These are phyloP conservation scores for Echeveria elegans DNA, from an alignment of 164 flowering plant genomes.

Conservation along the genomic window DNA sequence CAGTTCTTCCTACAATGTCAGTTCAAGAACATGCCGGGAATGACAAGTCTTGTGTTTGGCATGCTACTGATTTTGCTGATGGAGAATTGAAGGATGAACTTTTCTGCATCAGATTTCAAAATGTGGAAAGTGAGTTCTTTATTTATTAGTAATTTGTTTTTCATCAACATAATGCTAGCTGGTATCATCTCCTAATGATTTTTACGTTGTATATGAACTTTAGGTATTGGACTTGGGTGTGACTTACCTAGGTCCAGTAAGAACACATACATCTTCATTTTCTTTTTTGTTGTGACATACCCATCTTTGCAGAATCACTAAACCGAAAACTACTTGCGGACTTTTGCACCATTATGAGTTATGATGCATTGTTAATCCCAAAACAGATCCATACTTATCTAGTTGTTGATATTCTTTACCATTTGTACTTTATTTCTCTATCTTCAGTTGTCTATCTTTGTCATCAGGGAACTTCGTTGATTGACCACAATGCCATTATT, in stretches of 20 bases:
- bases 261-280: no score
- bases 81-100: slow-evolving; percentile 66
- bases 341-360: neutral
- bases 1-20: slow-evolving; percentile 46
- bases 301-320: no score
- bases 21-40: slow-evolving; percentile 73
- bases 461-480: no score
- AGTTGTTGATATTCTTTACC: no score
- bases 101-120: slow-evolving; percentile 48
- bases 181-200: no score
- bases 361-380: neutral
- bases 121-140: slow-evolving; percentile 49
- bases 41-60: slow-evolving; percentile 74
- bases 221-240: neutral
- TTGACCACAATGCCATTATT: no score
- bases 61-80: slow-evolving; percentile 59
- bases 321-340: neutral
- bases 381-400: no score
- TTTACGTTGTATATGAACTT: no score
- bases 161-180: neutral
- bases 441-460: no score
- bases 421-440: no score
- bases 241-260: neutral
- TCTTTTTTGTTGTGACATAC: no score
- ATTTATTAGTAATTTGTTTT: neutral